A percentile compares a stretch with the other conserved stretches of the same genome.
phyloP scores from a whole-genome alignment of 2,329 filamentous ascomycete genomes.

The Alternaria novae-zelandiae region DNA sequence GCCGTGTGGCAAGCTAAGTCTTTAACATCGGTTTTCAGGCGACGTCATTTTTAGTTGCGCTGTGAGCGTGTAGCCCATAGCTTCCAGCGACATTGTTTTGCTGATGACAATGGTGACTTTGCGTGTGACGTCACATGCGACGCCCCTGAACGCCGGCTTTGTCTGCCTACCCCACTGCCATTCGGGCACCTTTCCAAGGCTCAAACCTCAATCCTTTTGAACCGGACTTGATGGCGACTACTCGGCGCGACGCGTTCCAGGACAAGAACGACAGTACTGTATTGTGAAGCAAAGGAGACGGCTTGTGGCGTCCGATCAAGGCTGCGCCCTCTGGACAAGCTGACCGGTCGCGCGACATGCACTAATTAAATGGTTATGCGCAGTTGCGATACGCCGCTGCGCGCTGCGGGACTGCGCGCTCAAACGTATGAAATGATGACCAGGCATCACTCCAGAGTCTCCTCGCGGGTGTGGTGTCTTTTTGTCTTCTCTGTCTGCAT shows the following conservation, averaged over 20 bases:
- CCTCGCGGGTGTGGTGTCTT: background rate
- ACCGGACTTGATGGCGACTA: background rate
- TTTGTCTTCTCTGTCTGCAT: background rate
- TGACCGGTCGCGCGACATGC: constrained; percentile 4
- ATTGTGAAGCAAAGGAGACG: background rate
- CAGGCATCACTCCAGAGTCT: background rate
- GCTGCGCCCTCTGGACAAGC: background rate
- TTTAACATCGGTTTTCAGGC: background rate
- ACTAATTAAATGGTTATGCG: constrained; percentile 13
- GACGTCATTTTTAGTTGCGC: background rate
- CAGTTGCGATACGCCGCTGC: constrained; percentile 10
- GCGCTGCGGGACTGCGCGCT: background rate
- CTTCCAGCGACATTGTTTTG: background rate
- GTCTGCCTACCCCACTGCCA: background rate
- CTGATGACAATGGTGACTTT: background rate
- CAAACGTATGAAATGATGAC: background rate
- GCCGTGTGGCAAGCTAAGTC: background rate
- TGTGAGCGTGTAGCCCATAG: background rate
- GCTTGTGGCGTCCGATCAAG: background rate
- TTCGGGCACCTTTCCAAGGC: background rate
- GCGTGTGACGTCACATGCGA: background rate
- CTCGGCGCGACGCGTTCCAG: background rate
- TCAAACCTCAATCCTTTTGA: background rate
- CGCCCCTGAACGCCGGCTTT: background rate
- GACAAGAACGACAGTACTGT: background rate